Evolutionary conservation across 164 flowering plant genomes (phyloP).

Genomic region (Vitis labrusca): DNA sequence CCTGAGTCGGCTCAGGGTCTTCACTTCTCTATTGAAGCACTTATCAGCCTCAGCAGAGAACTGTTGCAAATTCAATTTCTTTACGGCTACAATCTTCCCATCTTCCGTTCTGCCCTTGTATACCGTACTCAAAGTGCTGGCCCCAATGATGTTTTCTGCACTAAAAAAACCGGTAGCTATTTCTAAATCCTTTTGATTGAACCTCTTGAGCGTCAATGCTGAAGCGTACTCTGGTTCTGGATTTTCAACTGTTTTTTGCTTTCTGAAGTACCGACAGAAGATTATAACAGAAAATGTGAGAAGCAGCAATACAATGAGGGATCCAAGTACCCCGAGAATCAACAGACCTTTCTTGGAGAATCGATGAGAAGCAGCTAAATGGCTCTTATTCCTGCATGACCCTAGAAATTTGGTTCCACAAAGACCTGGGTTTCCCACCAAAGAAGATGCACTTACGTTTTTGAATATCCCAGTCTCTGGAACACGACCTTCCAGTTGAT

Average conservation of each 20-base stretch:
- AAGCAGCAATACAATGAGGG: constrained; percentile 26
- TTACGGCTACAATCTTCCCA: constrained; percentile 54
- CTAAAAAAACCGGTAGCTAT: constrained; percentile 58
- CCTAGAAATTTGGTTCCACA: constrained; percentile 50
- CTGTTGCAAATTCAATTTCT: constrained; percentile 54
- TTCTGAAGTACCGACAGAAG: constrained; percentile 19
- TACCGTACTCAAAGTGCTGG: constrained; percentile 69
- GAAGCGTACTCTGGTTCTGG: constrained; percentile 21
- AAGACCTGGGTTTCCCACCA: constrained; percentile 60
- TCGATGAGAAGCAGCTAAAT: constrained; percentile 11
- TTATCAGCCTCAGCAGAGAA: constrained; percentile 61
- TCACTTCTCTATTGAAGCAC: constrained; percentile 64
- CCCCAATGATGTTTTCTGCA: constrained; percentile 51
- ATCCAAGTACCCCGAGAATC: constrained; percentile 42
- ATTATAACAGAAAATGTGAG: constrained; percentile 25
- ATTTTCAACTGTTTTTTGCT: constrained; percentile 16
- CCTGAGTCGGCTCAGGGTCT: constrained; percentile 53
- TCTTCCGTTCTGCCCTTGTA: constrained; percentile 64
- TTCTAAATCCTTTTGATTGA: constrained; percentile 46
- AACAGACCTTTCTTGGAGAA: constrained; percentile 35
- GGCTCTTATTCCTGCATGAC: constrained; percentile 34
- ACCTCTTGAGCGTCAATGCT: constrained; percentile 48
- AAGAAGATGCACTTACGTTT: constrained; percentile 32
- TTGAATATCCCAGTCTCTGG: constrained; percentile 55
- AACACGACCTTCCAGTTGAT: constrained; percentile 65